Conservation (phyloP, 2,329 filamentous ascomycete genomes). For the Dissoconium aciculare region DNA sequence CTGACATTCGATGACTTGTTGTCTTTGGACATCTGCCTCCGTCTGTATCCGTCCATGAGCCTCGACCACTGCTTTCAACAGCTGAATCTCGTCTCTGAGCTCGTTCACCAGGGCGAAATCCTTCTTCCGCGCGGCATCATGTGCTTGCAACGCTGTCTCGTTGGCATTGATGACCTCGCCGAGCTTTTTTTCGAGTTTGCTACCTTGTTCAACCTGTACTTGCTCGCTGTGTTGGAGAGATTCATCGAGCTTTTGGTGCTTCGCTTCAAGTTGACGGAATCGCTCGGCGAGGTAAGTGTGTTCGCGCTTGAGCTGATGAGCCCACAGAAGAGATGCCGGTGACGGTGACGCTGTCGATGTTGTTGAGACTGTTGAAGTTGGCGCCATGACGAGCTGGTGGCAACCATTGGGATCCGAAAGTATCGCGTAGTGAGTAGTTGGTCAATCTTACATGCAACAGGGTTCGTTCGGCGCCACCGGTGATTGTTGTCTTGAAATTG, state of each 20-base stretch:
- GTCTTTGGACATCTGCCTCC: background rate
- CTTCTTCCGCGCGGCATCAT: constrained; percentile 2
- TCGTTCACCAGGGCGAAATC: constrained; percentile 6
- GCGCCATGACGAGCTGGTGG: too few species aligned
- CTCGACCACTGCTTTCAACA: background rate
- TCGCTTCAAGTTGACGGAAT: constrained; percentile 24
- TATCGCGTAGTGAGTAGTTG: too few species aligned
- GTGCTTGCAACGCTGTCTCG: constrained; percentile 4
- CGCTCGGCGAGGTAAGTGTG: constrained; percentile 23
- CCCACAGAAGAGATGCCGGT: constrained; percentile 25
- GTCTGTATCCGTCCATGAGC: background rate
- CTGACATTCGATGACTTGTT: background rate
- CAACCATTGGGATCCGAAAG: too few species aligned
- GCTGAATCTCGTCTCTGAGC: constrained; percentile 3
- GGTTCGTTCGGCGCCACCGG: too few species aligned
- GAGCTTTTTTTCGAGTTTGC: background rate
- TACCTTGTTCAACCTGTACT: constrained; percentile 5
- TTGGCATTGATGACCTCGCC: background rate
- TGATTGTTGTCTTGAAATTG: too few species aligned
- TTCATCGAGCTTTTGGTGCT: constrained; percentile 7
- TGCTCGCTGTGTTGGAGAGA: constrained; percentile 5
- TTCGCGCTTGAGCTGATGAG: constrained; percentile 26
- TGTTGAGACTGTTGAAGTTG: too few species aligned
- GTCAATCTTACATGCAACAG: too few species aligned
- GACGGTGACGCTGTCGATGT: constrained; percentile 9